Evolutionary conservation across 1,139 yeast species (phyloP), one percentile per base, ranked within the genome.

Genomic region (Kodamaea sp.): DNA sequence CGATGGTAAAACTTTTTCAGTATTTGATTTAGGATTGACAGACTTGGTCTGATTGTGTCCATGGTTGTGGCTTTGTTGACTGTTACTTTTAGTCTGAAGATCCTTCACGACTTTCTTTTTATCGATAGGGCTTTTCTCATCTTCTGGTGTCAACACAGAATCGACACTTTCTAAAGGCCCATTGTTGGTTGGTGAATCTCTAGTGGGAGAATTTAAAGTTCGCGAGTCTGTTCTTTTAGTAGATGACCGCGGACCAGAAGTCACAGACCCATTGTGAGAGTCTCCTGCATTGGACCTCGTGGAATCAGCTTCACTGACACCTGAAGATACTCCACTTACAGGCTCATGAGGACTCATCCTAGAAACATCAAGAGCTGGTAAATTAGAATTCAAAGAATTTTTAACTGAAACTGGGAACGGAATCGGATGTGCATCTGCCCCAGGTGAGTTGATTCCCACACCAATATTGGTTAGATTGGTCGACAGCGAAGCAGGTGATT

Each of bases 1-100:
- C 39, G 89, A 87, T 0, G 97, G 96, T 19, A 77, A 52, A 7
- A 77, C 80, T 37, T 72, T 69, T 16, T 73, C 73, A 10, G 72
- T 62, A 3, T 76, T 61, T 8, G 57, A 47, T 25, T 55, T 46
- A 28, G 28, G 28, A 18, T 26, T 26, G 7, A 18, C 12, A 3
- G 22, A 18, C n/a, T 16, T 26, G 15, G 7, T 11, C 26, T 31
- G 21, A 9, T 24, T 28, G 11, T 18, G 21, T 18, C 9, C 8
- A 6, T 18, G 21, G 6, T 18, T 18, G 21, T 18, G 21, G 6
- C 9, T 6, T 9, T 18, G 21, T 7, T 18, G 21, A 9, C n/a
- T 18, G 9, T 18, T 18, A 18, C 9, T 18, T 6, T 18, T 18
- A 18, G 6, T 18, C 9, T 6, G 21, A 18, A 7, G 21, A 18